Evolutionary conservation across 1,284 basidiomycete species (phyloP).

Genomic region (Rhodotorula sp.): DNA sequence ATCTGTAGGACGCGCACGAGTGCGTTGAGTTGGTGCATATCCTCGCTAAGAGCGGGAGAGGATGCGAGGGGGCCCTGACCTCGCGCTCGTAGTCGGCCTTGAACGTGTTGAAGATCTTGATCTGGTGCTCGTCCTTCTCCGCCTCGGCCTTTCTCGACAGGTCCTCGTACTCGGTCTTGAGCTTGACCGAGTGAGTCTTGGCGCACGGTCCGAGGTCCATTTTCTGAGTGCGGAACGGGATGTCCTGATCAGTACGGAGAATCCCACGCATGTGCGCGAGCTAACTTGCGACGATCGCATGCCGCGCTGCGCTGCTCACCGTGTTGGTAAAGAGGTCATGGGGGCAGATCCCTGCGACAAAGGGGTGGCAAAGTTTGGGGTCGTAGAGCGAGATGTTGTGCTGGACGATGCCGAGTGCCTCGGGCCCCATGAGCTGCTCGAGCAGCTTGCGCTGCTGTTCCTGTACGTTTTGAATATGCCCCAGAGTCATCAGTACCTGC

Average conservation of each 20-base stretch:
- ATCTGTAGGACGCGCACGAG: slow-evolving; percentile 53
- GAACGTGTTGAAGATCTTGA: slow-evolving; percentile 43
- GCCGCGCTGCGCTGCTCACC: slow-evolving; percentile 56
- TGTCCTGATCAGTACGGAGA: no score
- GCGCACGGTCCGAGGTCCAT: slow-evolving; percentile 99
- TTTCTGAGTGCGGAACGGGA: slow-evolving; percentile 64
- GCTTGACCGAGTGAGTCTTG: slow-evolving; percentile 89
- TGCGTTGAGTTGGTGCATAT: background rate
- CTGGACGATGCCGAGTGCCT: slow-evolving; percentile 92
- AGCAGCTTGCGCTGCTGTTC: slow-evolving; percentile 65
- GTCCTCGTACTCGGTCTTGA: slow-evolving; percentile 85
- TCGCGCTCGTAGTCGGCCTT: slow-evolving; percentile 44
- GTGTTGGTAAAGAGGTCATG: slow-evolving; percentile 98
- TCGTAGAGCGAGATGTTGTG: slow-evolving; percentile 92
- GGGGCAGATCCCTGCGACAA: slow-evolving; percentile 94
- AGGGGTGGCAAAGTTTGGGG: slow-evolving; percentile 99
- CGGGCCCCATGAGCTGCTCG: slow-evolving; percentile 68
- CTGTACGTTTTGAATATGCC: background rate
- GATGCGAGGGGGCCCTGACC: slow-evolving; percentile 6
- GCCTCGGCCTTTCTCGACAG: slow-evolving; percentile 62
- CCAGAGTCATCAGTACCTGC: background rate
- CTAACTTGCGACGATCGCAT: background rate
- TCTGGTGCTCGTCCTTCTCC: slow-evolving; percentile 37
- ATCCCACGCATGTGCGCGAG: background rate
- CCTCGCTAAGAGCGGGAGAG: no score